Evolutionary conservation across 2,329 filamentous ascomycete genomes (phyloP), one percentile per base, ranked within the genome.

Genomic region (Fusarium udum): DNA sequence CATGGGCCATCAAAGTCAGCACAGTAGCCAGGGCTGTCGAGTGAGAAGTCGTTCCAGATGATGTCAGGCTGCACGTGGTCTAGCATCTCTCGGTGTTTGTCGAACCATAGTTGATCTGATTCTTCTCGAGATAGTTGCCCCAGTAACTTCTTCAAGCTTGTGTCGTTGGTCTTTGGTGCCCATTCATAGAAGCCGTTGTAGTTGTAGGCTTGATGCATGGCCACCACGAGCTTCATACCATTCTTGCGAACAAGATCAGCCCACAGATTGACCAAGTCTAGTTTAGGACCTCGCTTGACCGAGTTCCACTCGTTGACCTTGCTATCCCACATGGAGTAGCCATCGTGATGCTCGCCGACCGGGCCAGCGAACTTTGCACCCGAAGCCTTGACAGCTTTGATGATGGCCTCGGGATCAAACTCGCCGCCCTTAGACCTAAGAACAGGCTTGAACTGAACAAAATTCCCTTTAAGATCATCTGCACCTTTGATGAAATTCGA

Each of bases 141-240:
- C 0, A 68, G 20, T 0, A 68, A 7, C 7, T 68, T 68, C n/a
- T 68, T 57, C 5, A 68, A 31, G 36, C 65, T 68, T 0, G 65
- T 68, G 7, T 62, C 20, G 7, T 68, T 68, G 11, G 57, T 40
- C n/a, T 57, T 64, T 4, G 67, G 67, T 11, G 60, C 67, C 43
- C 52, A 69, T 28, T 69, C 28, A 15, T 56, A 69, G 20, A 66
- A 69, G 3, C 66, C 60, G 4, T 69, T 69, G 31, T 63, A 59
- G 60, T 70, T 69, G 28, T 69, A 69, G 2, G 66, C 67, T 28
- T 69, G 66, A 31, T 69, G 67, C 66, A 70, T 69, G 6, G 66
- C 67, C 1, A 69, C 48, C 7, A 69, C 39, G 10, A 69, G 66
- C 16, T 69, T 69, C 66, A 69, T 69, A 4, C 39, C 66, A 1